phyloP scores from a whole-genome alignment of 1,139 yeast genomes.

The Geotrichum candidum region DNA sequence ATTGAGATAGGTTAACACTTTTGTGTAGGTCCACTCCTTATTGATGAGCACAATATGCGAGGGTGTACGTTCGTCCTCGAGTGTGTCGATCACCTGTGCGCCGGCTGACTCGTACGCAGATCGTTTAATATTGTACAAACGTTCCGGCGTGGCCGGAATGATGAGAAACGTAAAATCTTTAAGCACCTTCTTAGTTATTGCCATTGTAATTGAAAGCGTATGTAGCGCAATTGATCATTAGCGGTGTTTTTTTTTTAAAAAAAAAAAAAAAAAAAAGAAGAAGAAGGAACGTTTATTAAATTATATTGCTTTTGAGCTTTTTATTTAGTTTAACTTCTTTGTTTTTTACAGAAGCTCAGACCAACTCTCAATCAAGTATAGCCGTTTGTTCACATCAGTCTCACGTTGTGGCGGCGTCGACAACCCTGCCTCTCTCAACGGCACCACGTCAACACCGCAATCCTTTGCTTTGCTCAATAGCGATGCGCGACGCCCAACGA shows the following conservation, averaged over 20 bases:
- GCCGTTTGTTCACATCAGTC: not conserved
- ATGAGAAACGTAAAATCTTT: not conserved
- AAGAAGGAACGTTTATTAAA: not conserved
- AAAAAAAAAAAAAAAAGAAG: not conserved
- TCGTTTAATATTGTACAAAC: not conserved
- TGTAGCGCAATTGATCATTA: not conserved
- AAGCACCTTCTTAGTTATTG: not conserved
- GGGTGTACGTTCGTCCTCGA: not conserved
- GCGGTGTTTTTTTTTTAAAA: not conserved
- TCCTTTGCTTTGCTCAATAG: not conserved
- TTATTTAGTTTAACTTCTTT: not conserved
- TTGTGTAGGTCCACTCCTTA: slow-evolving; percentile 7
- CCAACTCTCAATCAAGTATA: not conserved
- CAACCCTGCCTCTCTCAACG: not conserved
- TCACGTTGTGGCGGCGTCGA: not conserved
- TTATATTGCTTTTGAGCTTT: not conserved
- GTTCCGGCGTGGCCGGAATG: not conserved
- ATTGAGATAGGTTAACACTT: not conserved
- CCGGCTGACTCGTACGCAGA: not conserved
- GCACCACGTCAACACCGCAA: not conserved
- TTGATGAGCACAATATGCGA: not conserved
- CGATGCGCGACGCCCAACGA: slow-evolving; percentile 31
- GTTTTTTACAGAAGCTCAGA: not conserved
- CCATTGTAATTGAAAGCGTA: not conserved
- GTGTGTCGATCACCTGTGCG: not conserved